Evolutionary conservation across 2,329 filamentous ascomycete genomes (phyloP).

Genomic region (Raffaelea deltoideospora): DNA sequence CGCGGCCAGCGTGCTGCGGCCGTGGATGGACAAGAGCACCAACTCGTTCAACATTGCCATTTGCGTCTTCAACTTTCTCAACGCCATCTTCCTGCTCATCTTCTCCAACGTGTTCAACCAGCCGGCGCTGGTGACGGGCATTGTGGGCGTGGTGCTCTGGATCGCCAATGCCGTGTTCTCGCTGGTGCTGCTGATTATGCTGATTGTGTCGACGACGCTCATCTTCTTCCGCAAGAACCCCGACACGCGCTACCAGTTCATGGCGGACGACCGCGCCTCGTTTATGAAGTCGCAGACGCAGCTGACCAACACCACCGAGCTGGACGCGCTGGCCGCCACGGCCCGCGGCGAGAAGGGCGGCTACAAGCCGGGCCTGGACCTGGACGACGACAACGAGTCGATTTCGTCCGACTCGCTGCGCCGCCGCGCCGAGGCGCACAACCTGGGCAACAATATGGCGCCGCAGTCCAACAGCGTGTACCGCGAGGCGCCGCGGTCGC

Average conservation of each 20-base stretch:
- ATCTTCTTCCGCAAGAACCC: slow-evolving; percentile 74
- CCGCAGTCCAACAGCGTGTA: slow-evolving; percentile 11
- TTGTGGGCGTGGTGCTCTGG: slow-evolving; percentile 75
- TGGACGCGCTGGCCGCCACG: slow-evolving; percentile 69
- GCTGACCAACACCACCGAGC: slow-evolving; percentile 53
- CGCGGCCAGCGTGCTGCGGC: slow-evolving; percentile 56
- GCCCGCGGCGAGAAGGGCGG: slow-evolving; percentile 59
- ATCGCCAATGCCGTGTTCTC: slow-evolving; percentile 67
- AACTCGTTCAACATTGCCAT: slow-evolving; percentile 85
- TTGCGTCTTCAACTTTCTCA: slow-evolving; percentile 66
- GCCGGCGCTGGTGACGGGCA: slow-evolving; percentile 61
- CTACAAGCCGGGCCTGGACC: slow-evolving; percentile 44
- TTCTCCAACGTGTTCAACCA: slow-evolving; percentile 73
- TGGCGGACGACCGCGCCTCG: slow-evolving; percentile 76
- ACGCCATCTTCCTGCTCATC: slow-evolving; percentile 63
- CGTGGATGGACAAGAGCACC: slow-evolving; percentile 94
- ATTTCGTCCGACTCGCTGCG: slow-evolving; percentile 43
- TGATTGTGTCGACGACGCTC: slow-evolving; percentile 49
- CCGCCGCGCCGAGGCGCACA: slow-evolving; percentile 19
- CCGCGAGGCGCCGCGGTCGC: slow-evolving; percentile 23
- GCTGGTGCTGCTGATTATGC: slow-evolving; percentile 60
- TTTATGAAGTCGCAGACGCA: slow-evolving; percentile 83
- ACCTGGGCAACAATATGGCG: slow-evolving; percentile 6
- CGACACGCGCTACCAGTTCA: slow-evolving; percentile 73
- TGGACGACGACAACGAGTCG: slow-evolving; percentile 59